phyloP scores from a whole-genome alignment of 1,139 yeast genomes.

The Nadsonia starkeyi-henricii region DNA sequence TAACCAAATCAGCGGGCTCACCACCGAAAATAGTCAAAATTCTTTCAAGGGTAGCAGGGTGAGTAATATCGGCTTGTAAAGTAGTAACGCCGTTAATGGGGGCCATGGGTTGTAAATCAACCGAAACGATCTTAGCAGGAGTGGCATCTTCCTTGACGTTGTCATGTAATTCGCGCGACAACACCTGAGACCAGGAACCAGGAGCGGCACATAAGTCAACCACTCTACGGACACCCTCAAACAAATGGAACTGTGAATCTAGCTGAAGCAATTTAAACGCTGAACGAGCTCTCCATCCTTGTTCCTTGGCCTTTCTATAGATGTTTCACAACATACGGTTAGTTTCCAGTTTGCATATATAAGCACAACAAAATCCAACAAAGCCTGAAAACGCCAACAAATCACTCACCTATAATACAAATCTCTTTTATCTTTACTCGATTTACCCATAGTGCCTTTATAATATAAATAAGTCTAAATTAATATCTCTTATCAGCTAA shows the following conservation, averaged over 20 bases:
- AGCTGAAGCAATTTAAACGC: slow-evolving; percentile 86
- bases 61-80: slow-evolving; percentile 92
- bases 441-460: slow-evolving; percentile 58
- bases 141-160: slow-evolving; percentile 17
- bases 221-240: slow-evolving; percentile 61
- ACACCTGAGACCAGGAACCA: slow-evolving; percentile 96
- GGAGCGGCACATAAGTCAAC: slow-evolving; percentile 98
- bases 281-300: slow-evolving; percentile 94
- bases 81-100: slow-evolving; percentile 83
- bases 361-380: neutral
- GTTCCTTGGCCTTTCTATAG: slow-evolving; percentile 84
- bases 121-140: slow-evolving; percentile 71
- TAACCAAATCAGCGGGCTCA: slow-evolving; percentile 85
- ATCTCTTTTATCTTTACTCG: slow-evolving; percentile 91
- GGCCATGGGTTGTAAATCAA: slow-evolving; percentile 93
- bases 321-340: neutral
- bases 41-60: slow-evolving; percentile 67
- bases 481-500: too few species aligned
- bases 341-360: too few species aligned
- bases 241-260: slow-evolving; percentile 75
- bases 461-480: too few species aligned
- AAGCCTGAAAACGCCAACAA: neutral
- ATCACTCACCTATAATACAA: slow-evolving; percentile 32
- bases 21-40: slow-evolving; percentile 78
- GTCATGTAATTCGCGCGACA: slow-evolving; percentile 52